These are phyloP conservation scores for Polytolypa hystricis DNA, from an alignment of 2,329 filamentous ascomycete genomes.

Conservation along the genomic window DNA sequence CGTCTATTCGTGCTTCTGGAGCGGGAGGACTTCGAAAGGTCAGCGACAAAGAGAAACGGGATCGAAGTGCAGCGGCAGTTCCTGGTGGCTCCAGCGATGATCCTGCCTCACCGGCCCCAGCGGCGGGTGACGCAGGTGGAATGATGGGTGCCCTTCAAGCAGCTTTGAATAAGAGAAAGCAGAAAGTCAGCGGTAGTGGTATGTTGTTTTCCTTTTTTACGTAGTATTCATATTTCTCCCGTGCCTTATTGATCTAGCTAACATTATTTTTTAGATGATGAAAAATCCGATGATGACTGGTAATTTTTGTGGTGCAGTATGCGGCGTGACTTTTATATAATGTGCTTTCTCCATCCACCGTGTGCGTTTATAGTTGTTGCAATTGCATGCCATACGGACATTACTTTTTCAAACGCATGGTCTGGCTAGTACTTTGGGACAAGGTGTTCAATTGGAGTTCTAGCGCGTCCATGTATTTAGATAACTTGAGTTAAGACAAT, in stretches of 20 bases:
- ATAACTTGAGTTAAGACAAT: too few species aligned
- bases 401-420: too few species aligned
- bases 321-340: too few species aligned
- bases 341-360: too few species aligned
- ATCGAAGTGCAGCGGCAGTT: conserved; percentile 35
- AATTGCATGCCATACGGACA: too few species aligned
- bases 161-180: conserved; percentile 70
- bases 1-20: conserved; percentile 44
- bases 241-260: conserved; percentile 13
- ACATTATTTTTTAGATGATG: conserved; percentile 29
- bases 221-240: not conserved
- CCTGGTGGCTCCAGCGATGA: conserved; percentile 44
- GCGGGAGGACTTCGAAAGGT: conserved; percentile 40
- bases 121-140: conserved; percentile 45
- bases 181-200: conserved; percentile 93
- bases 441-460: too few species aligned
- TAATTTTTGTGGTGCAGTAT: conserved; percentile 15
- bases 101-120: conserved; percentile 46
- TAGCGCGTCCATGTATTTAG: too few species aligned
- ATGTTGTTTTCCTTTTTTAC: conserved; percentile 37
- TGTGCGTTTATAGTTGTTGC: too few species aligned
- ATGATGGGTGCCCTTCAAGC: conserved; percentile 76
- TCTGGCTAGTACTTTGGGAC: too few species aligned
- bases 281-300: conserved; percentile 38
- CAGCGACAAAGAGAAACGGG: conserved; percentile 34